These are phyloP conservation scores for Vitis riparia DNA, from an alignment of 164 flowering plant genomes.

Conservation along the genomic window DNA sequence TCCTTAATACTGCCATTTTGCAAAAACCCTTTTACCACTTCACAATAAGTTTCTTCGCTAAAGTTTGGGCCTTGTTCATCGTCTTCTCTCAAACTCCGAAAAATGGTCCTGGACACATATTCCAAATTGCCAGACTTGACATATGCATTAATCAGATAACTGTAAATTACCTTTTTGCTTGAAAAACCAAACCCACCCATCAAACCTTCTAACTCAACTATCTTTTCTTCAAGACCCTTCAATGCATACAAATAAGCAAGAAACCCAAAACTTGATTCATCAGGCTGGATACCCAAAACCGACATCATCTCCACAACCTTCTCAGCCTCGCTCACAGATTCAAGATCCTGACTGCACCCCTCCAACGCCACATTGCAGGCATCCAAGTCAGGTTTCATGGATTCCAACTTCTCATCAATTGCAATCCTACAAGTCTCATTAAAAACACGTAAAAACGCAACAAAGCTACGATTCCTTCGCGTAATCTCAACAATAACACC, in stretches of 20 bases:
- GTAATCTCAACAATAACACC: constrained; percentile 57
- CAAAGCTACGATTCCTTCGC: constrained; percentile 58
- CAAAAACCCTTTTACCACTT: constrained; percentile 67
- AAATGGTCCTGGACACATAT: constrained; percentile 42
- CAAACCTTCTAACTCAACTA: constrained; percentile 60
- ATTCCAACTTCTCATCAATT: constrained; percentile 71
- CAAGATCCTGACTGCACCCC: constrained; percentile 68
- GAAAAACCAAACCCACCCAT: constrained; percentile 55
- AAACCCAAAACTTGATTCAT: constrained; percentile 68
- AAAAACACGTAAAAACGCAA: constrained; percentile 59
- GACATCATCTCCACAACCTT: constrained; percentile 77
- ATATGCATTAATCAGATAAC: constrained; percentile 73
- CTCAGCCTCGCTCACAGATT: constrained; percentile 77
- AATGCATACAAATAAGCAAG: constrained; percentile 84
- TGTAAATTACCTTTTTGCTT: constrained; percentile 33
- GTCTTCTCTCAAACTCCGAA: constrained; percentile 49
- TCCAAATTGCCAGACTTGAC: constrained; percentile 61
- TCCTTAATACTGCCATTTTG: constrained; percentile 47
- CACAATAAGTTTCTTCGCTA: constrained; percentile 56
- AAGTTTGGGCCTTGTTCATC: constrained; percentile 30
- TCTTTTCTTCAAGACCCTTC: constrained; percentile 69
- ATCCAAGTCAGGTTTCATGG: constrained; percentile 67
- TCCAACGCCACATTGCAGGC: constrained; percentile 90
- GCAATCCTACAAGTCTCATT: constrained; percentile 72
- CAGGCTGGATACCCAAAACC: constrained; percentile 66